Base-by-base conservation (phyloP, 2,329 filamentous ascomycete species). In the Hysterium pulicare region DNA sequence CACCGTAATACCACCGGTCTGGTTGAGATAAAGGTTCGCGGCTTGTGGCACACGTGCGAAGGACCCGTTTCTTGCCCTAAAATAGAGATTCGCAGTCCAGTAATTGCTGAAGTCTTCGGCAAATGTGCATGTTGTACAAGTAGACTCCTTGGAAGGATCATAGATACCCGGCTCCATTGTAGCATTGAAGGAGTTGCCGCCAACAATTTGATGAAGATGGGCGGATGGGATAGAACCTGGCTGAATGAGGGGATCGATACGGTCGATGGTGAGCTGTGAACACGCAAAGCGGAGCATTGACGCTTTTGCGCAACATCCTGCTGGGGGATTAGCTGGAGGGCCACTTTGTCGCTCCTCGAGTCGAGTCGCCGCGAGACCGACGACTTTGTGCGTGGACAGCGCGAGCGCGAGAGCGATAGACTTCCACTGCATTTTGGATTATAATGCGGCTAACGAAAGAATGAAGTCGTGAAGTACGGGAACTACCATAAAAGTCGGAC, bases 11-110 rank as follows among this genome's bases (percentile, higher is more conserved):
- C 58, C 58, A 37, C 56, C 55, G 10, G 6, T n/a, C n/a, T 43
- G 34, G 5, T 42, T 28, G 3, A 61, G 46, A 2, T 55, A 55
- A 11, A 58, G 35, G 22, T 61, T 61, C 11, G 56, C 55, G 50
- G 57, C 56, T 39, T 61, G 58, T 3, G 53, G 55, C 4, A 61
- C 58, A 3, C 58, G 56, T 43, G 58, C 57, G 40, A 51, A 61
- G 0, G 58, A 54, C 6, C 54, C 54, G 42, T 61, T 61, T n/a
- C 40, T 36, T 10, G 56, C 55, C 15, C 46, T 54, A 49, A 57
- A 58, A 37, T 55, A 59, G 20, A 59, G 42, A 38, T 55, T 58
- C 11, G 56, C 56, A n/a, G 55, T 58, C 55, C 54, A 57, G 33
- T 57, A 56, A 42, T 59, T 59, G 43, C 39, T 42, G 20, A 33